phyloP scores from a whole-genome alignment of 805 yeast species.

The Debaryomyces maramus region DNA sequence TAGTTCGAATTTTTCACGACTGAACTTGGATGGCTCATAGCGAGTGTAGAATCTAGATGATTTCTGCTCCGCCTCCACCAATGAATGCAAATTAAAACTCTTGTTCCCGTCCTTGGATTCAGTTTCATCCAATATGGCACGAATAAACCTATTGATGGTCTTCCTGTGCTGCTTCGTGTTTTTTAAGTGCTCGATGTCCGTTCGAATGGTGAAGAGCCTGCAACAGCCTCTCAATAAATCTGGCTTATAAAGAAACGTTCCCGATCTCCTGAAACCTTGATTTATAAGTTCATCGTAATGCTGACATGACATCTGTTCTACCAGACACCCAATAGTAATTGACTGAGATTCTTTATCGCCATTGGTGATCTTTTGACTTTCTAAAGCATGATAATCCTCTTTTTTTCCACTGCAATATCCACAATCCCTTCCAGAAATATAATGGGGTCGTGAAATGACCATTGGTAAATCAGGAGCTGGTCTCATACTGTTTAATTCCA shows the following conservation, averaged over 20 bases:
- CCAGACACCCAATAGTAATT: constrained; percentile 38
- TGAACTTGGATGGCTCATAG: constrained; percentile 52
- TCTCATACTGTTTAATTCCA: not conserved
- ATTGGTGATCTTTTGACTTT: constrained; percentile 19
- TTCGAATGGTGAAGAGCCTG: constrained; percentile 73
- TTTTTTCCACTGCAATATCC: constrained; percentile 70
- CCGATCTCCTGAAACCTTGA: constrained; percentile 79
- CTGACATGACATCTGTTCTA: constrained; percentile 45
- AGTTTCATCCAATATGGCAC: constrained; percentile 27
- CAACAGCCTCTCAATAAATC: constrained; percentile 78
- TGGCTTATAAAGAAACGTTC: constrained; percentile 60
- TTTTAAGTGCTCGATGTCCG: constrained; percentile 46
- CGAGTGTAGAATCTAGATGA: constrained; percentile 38
- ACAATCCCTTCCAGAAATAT: constrained; percentile 50
- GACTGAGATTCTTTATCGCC: constrained; percentile 10
- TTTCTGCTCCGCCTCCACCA: constrained; percentile 41
- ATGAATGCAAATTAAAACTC: constrained; percentile 26
- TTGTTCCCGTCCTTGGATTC: constrained; percentile 11
- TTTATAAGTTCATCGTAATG: constrained; percentile 68
- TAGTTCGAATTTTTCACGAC: constrained; percentile 60
- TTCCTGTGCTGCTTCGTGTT: constrained; percentile 67
- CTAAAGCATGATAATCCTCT: constrained; percentile 37
- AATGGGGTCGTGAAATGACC: constrained; percentile 46
- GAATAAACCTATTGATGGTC: constrained; percentile 59
- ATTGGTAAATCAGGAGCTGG: constrained; percentile 15